Percentiles rank a stretch among this genome's conserved stretches.
Conservation (phyloP, 2,329 filamentous ascomycete species). For the Thielaviopsis euricoi region DNA sequence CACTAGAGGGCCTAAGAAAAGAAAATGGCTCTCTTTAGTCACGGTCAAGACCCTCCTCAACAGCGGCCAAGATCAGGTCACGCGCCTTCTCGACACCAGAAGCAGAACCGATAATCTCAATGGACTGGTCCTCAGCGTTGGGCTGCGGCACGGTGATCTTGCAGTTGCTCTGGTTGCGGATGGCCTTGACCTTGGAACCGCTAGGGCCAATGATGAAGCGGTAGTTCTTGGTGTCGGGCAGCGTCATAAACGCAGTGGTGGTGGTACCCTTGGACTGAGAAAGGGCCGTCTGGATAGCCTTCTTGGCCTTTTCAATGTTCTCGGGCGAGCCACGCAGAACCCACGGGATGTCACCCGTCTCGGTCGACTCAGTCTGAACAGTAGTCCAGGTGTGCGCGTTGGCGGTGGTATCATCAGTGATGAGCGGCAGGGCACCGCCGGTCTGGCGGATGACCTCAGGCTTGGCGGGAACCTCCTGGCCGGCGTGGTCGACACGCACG, state of each 20-base stretch:
- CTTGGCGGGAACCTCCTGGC: constrained; percentile 59
- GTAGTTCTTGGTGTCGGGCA: constrained; percentile 81
- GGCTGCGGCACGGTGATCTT: constrained; percentile 85
- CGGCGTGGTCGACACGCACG: constrained; percentile 82
- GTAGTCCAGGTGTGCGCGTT: constrained; percentile 73
- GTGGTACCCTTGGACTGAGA: constrained; percentile 52
- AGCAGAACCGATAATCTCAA: constrained; percentile 68
- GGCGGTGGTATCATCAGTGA: constrained; percentile 63
- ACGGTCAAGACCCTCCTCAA: constrained; percentile 40
- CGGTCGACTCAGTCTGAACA: constrained; percentile 44
- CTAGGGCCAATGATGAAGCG: constrained; percentile 78
- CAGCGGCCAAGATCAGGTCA: constrained; percentile 73
- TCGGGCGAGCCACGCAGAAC: constrained; percentile 66
- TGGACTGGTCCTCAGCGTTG: constrained; percentile 60
- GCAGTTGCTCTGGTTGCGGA: constrained; percentile 82
- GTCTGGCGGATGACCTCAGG: constrained; percentile 40
- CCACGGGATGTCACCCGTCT: constrained; percentile 71
- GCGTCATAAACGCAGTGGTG: constrained; percentile 69
- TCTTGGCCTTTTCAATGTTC: constrained; percentile 66
- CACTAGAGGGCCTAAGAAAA: no score
- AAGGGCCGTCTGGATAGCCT: constrained; percentile 55
- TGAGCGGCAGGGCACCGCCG: constrained; percentile 60
- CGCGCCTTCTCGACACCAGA: constrained; percentile 76
- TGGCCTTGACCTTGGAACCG: constrained; percentile 81
- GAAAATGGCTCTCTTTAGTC: background rate